A percentile compares a stretch with the other conserved stretches of the same genome.
Evolutionary conservation across 768 basidiomycete genomes (phyloP).

Genomic region (Mycena rosella): DNA sequence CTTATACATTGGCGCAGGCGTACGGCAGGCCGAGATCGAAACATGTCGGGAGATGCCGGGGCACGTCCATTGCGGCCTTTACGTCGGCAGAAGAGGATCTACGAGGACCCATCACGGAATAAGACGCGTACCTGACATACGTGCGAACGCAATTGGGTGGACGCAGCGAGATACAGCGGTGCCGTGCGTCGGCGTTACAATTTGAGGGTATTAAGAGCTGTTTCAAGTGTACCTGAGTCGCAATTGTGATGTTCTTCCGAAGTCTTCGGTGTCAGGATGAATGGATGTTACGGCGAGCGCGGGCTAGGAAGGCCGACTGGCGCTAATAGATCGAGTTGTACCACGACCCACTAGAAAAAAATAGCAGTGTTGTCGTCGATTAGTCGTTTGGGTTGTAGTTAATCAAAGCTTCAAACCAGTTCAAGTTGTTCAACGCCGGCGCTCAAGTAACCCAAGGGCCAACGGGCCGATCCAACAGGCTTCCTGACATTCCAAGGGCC

Average conservation of each 20-base stretch:
- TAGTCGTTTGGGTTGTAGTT: too few species aligned
- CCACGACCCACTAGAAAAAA: too few species aligned
- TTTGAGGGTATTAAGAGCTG: slow-evolving; percentile 5
- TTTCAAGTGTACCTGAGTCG: slow-evolving; percentile 26
- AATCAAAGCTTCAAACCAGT: too few species aligned
- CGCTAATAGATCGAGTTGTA: too few species aligned
- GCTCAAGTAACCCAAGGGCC: too few species aligned
- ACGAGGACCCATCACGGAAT: slow-evolving; percentile 18
- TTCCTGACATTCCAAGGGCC: too few species aligned
- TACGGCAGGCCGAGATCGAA: background rate
- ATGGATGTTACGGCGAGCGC: slow-evolving; percentile 5
- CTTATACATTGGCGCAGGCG: slow-evolving; percentile 8
- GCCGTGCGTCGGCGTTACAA: background rate
- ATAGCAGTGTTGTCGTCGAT: too few species aligned
- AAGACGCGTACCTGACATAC: slow-evolving; percentile 27
- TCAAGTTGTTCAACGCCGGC: too few species aligned
- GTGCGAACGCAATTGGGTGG: slow-evolving; percentile 19
- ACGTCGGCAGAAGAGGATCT: background rate
- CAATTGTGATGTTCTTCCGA: background rate
- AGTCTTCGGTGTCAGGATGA: slow-evolving; percentile 17
- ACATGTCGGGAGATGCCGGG: background rate
- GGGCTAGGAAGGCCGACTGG: background rate
- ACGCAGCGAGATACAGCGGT: too few species aligned
- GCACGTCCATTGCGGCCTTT: slow-evolving; percentile 4
- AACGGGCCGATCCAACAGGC: too few species aligned